These are phyloP conservation scores for Stephanodiscus triporus DNA, from an alignment of 108 stramenopile genomes.

Conservation along the genomic window DNA sequence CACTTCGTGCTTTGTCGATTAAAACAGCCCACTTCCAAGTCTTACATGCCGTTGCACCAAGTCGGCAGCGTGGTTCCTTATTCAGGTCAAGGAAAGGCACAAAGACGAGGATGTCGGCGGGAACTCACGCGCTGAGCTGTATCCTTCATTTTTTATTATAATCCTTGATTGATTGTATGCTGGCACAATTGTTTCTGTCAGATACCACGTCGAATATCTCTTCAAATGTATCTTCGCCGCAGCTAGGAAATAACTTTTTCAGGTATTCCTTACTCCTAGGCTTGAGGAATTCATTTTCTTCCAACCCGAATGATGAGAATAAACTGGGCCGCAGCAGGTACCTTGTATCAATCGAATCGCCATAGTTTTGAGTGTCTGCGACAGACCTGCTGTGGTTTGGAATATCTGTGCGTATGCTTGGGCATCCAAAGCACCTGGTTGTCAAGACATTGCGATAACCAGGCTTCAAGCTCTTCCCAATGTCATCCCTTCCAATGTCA, in stretches of 20 bases:
- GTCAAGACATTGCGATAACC: slow-evolving; percentile 67
- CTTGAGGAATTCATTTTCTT: slow-evolving; percentile 61
- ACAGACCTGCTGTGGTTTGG: slow-evolving; percentile 57
- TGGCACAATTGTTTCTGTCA: slow-evolving; percentile 16
- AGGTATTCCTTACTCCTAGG: slow-evolving; percentile 43
- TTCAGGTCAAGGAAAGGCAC: too few species aligned
- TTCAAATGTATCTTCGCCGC: too few species aligned
- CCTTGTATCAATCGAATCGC: slow-evolving; percentile 61
- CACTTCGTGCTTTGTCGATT: too few species aligned
- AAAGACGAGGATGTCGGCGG: too few species aligned
- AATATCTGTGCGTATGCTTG: slow-evolving; percentile 67
- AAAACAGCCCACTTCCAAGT: too few species aligned
- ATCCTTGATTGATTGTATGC: slow-evolving; percentile 12
- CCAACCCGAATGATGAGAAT: slow-evolving; percentile 57
- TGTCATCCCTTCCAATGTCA: slow-evolving; percentile 38
- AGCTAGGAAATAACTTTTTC: slow-evolving; percentile 24
- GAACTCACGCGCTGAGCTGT: too few species aligned
- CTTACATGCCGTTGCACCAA: too few species aligned
- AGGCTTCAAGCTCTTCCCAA: slow-evolving; percentile 65
- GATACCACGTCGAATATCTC: background rate
- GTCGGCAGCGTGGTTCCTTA: too few species aligned
- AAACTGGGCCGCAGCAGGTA: slow-evolving; percentile 52
- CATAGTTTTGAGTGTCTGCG: slow-evolving; percentile 79
- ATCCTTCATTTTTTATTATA: too few species aligned
- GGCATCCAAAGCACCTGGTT: slow-evolving; percentile 62